phyloP scores from a whole-genome alignment of 306 rosid species.

The Dryas octopetala region DNA sequence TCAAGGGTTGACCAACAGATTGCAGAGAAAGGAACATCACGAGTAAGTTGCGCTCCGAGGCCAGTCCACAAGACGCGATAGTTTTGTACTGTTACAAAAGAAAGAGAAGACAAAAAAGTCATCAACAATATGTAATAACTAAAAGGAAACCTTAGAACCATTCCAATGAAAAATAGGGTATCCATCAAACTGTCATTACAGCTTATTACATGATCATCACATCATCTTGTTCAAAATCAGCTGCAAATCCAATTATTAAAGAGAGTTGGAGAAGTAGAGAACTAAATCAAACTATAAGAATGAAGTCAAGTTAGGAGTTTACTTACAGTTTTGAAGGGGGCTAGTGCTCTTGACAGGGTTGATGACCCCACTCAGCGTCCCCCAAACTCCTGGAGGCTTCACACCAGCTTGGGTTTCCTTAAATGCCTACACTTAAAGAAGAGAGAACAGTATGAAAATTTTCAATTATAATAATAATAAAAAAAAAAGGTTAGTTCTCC shows the following conservation, averaged over 20 bases:
- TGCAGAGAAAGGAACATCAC: constrained; percentile 96
- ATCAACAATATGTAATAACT: constrained; percentile 16
- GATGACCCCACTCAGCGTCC: constrained; percentile 68
- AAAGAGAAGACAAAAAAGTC: neutral
- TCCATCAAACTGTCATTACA: neutral
- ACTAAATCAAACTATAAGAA: constrained; percentile 7
- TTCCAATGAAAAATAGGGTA: neutral
- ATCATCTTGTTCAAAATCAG: neutral
- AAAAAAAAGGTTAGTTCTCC: neutral
- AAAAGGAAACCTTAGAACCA: constrained; percentile 9
- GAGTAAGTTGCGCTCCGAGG: constrained; percentile 92
- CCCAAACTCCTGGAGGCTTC: constrained; percentile 79
- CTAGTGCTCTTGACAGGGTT: constrained; percentile 48
- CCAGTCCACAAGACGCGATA: constrained; percentile 91
- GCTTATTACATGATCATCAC: neutral
- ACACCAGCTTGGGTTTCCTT: constrained; percentile 45
- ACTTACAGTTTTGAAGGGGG: constrained; percentile 55
- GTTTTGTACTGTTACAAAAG: constrained; percentile 49
- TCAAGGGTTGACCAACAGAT: constrained; percentile 97
- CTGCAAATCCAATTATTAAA: neutral
- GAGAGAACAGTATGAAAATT: constrained; percentile 1
- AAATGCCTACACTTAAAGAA: constrained; percentile 56
- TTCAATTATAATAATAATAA: neutral
- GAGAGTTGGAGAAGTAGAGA: constrained; percentile 16
- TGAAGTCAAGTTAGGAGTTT: constrained; percentile 8